These are phyloP conservation scores for Phytopythium montanum DNA, from an alignment of 352 stramenopile genomes.

Conservation along the genomic window DNA sequence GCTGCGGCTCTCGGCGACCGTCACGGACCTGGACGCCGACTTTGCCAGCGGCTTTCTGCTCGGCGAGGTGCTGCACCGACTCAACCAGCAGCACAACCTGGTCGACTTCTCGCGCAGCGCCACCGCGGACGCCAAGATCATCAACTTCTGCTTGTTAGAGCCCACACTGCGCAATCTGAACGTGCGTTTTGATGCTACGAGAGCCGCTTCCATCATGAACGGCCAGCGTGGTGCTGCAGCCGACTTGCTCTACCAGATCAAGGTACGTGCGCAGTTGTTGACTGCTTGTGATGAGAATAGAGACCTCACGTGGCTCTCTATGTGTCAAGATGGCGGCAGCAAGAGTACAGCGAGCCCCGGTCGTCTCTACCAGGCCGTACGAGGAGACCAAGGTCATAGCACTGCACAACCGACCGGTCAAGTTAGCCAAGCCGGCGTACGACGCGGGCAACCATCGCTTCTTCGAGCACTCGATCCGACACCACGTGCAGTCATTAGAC, in stretches of 20 bases:
- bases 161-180: constrained; percentile 65
- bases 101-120: constrained; percentile 68
- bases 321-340: constrained; percentile 34
- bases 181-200: constrained; percentile 74
- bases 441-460: constrained; percentile 51
- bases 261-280: constrained; percentile 25
- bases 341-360: constrained; percentile 36
- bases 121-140: constrained; percentile 77
- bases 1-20: constrained; percentile 56
- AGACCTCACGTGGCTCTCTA: constrained; percentile 1
- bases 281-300: neutral
- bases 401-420: constrained; percentile 57
- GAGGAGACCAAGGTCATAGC: constrained; percentile 43
- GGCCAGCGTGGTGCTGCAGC: constrained; percentile 46
- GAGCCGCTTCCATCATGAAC: constrained; percentile 82
- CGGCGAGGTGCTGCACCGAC: constrained; percentile 75
- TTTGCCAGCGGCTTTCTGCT: constrained; percentile 87
- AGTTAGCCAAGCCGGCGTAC: constrained; percentile 53
- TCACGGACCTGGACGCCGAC: constrained; percentile 64
- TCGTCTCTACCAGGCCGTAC: constrained; percentile 47
- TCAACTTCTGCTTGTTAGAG: constrained; percentile 89
- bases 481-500: constrained; percentile 46
- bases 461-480: constrained; percentile 69
- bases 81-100: constrained; percentile 91
- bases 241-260: constrained; percentile 87